Percentiles rank a stretch among this genome's conserved stretches.
Evolutionary conservation across 345 rosid species (phyloP).

Genomic region (Camelina sativa): DNA sequence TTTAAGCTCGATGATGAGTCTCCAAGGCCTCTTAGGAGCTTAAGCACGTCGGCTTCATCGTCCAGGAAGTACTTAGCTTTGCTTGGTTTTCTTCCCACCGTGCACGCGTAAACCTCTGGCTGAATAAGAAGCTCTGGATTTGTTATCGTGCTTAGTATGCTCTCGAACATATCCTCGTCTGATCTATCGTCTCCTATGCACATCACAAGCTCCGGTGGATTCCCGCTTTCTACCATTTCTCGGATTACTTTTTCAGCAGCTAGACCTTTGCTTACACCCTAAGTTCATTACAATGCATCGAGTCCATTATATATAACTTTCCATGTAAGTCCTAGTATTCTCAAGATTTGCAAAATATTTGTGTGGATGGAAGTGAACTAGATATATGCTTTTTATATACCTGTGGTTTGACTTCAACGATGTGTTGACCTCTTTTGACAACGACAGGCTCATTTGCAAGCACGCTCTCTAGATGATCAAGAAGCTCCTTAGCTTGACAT

Average conservation of each 20-base stretch:
- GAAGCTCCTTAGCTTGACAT: conserved; percentile 62
- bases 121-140: conserved; percentile 51
- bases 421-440: conserved; percentile 60
- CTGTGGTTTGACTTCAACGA: conserved; percentile 67
- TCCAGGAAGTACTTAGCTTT: conserved; percentile 83
- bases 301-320: background rate
- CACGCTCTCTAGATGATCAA: conserved; percentile 64
- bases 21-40: conserved; percentile 71
- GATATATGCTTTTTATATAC: conserved; percentile 25
- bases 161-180: conserved; percentile 89
- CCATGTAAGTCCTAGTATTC: background rate
- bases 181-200: conserved; percentile 89
- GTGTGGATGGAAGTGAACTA: background rate
- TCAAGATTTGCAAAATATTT: background rate
- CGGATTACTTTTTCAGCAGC: conserved; percentile 68
- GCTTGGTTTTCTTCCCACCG: conserved; percentile 82
- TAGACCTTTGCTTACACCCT: conserved; percentile 82
- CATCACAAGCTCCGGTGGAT: conserved; percentile 76
- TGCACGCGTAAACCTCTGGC: conserved; percentile 83
- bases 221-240: conserved; percentile 51
- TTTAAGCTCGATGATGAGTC: conserved; percentile 57
- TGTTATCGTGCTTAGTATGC: conserved; percentile 57
- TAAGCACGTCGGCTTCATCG: conserved; percentile 62
- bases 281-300: conserved; percentile 21
- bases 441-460: conserved; percentile 64